A percentile compares a stretch with the other conserved stretches of the same genome.
Evolutionary conservation across 139 green algal genomes (phyloP).

Genomic region (Chlamydomonas urium): DNA sequence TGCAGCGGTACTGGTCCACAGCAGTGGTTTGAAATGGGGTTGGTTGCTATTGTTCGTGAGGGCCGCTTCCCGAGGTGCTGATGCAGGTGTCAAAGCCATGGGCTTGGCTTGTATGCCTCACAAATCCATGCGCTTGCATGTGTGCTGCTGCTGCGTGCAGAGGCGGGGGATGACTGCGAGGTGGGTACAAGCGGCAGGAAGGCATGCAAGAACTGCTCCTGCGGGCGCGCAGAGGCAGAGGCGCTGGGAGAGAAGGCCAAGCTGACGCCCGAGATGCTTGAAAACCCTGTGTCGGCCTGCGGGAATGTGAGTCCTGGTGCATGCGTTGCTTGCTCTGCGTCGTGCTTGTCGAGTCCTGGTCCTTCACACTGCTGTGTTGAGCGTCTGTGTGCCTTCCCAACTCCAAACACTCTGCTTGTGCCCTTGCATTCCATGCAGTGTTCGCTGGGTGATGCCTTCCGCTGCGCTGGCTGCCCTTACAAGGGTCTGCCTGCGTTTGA

Average conservation of each 20-base stretch:
- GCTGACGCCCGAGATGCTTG: conserved; percentile 84
- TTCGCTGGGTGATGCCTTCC: conserved; percentile 90
- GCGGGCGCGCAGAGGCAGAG: conserved; percentile 84
- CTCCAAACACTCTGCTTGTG: neutral
- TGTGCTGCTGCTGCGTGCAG: neutral
- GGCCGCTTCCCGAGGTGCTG: too few relatives aligned
- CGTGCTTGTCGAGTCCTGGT: too few relatives aligned
- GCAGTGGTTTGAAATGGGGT: too few relatives aligned
- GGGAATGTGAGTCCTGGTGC: conserved; percentile 1
- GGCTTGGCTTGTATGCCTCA: conserved; percentile 5
- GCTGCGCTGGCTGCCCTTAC: conserved; percentile 92
- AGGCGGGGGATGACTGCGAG: conserved; percentile 50
- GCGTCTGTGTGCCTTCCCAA: too few relatives aligned
- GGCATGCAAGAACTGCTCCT: conserved; percentile 96
- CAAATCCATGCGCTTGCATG: neutral
- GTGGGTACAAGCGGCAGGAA: conserved; percentile 61
- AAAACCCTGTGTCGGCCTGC: conserved; percentile 88
- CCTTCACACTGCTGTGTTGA: too few relatives aligned
- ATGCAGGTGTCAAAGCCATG: too few relatives aligned
- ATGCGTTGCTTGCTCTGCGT: too few relatives aligned
- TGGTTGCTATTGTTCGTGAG: too few relatives aligned
- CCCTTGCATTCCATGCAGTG: conserved; percentile 58
- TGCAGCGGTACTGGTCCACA: too few relatives aligned
- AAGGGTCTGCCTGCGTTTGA: conserved; percentile 89
- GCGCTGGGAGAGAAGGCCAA: conserved; percentile 45